A percentile compares a stretch with the other conserved stretches of the same genome.
Conservation (phyloP, 2,329 filamentous ascomycete species). For the Emmonsiellopsis sp. region DNA sequence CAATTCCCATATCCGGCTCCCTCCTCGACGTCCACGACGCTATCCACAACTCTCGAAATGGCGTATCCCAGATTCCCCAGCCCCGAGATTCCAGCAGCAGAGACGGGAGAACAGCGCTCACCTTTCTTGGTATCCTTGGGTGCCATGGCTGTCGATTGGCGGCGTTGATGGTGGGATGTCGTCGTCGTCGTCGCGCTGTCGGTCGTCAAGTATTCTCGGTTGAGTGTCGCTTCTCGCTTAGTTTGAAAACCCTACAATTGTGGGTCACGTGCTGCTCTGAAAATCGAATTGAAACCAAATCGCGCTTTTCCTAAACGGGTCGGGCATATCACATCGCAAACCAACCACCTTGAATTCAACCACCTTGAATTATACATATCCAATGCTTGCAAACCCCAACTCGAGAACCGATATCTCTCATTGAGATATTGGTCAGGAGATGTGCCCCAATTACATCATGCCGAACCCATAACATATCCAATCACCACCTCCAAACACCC, state of each 20-base stretch:
- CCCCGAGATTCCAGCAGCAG: neutral
- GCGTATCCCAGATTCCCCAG: neutral
- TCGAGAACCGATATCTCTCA: too few species aligned
- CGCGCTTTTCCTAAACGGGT: constrained; percentile 6
- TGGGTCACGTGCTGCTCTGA: constrained; percentile 11
- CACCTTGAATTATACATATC: too few species aligned
- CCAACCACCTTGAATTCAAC: too few species aligned
- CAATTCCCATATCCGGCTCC: neutral
- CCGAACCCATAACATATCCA: neutral
- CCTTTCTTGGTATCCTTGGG: constrained; percentile 42
- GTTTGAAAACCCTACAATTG: constrained; percentile 14
- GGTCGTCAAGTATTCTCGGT: neutral
- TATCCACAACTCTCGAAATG: neutral
- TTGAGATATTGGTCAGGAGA: neutral
- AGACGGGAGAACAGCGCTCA: constrained; percentile 17
- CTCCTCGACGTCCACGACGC: too few species aligned
- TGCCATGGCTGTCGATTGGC: constrained; percentile 40
- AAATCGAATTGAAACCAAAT: neutral
- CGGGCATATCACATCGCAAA: neutral
- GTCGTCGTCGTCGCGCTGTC: constrained; percentile 6
- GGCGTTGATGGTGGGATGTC: constrained; percentile 34
- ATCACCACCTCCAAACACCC: neutral
- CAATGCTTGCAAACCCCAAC: too few species aligned
- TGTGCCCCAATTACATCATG: neutral
- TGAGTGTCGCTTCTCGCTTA: constrained; percentile 10